Evolutionary conservation across 2,329 filamentous ascomycete species (phyloP), one percentile per base, ranked within the genome.

Genomic region (Fusarium sp.): DNA sequence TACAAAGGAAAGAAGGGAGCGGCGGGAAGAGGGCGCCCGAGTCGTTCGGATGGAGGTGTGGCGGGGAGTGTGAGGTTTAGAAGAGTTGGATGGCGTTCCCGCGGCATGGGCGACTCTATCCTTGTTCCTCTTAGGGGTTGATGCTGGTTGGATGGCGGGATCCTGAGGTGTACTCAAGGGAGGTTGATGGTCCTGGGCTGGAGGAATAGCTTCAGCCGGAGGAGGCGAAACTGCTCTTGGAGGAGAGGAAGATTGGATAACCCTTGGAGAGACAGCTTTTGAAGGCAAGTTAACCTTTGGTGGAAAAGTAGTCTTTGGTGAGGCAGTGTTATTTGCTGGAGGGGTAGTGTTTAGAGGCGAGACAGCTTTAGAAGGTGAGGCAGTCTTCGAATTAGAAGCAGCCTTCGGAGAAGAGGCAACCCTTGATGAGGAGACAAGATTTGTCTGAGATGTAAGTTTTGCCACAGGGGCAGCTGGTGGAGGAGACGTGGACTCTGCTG

Each of bases 1-100:
- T 13, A 86, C 74, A 66, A 88, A 82, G 27, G 86, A 86, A 52
- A 86, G 79, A 60, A 87, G 80, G 54, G 85, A 83, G 66, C 77
- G 80, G 29, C 78, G 79, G 56, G 81, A 80, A 4, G 80, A 81
- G 1, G 82, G 77, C 8, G 71, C 74, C 13, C 69, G 76, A n/a
- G 63, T 78, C 59, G 81, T 74, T 54, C 63, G 77, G 57, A 73
- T 77, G 54, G 77, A 65, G 6, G 74, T 73, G 4, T 74, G 77
- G 3, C 78, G 70, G 27, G 77, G 79, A 6, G 80, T 81, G 45
- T 71, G 77, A 1, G 80, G 81, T 10, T 74, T 79, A 18, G 74
- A 71, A 25, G 77, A 66, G 7, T 66, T 76, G 22, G 74, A 77
- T 11, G 70, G 60, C 10, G 68, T 68, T 16, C 60, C 63, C 27